Conservation (phyloP, 495 filamentous ascomycete genomes). For the Talaromyces adpressus region DNA sequence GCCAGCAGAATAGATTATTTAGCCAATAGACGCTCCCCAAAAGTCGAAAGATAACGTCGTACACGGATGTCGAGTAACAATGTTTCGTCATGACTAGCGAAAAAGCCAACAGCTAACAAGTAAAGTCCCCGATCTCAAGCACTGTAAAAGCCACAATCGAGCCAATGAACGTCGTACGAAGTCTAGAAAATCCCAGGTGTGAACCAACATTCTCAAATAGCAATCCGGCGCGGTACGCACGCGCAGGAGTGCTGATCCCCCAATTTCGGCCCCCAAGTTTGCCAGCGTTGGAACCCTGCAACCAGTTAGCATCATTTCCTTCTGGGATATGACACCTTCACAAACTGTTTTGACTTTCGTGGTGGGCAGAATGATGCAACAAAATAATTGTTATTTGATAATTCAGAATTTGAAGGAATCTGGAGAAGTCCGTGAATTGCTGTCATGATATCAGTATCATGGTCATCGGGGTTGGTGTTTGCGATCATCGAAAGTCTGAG, state of each 20-base stretch:
- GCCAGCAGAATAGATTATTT: background rate
- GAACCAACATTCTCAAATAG: background rate
- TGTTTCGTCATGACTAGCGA: background rate
- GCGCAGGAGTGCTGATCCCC: background rate
- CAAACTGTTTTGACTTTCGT: background rate
- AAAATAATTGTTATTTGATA: background rate
- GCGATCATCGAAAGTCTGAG: background rate
- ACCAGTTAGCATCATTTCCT: background rate
- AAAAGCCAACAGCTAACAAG: background rate
- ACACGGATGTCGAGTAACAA: background rate
- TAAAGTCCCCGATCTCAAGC: background rate
- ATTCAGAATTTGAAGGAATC: background rate
- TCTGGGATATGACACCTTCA: background rate
- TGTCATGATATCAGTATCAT: background rate
- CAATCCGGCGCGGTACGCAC: background rate
- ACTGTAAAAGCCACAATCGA: background rate
- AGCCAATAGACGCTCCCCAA: background rate
- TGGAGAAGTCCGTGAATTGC: background rate
- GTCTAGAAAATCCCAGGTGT: background rate
- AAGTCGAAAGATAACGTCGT: background rate
- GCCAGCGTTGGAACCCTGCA: background rate
- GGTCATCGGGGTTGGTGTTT: background rate
- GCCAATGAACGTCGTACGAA: background rate
- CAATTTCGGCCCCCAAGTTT: background rate
- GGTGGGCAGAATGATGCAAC: background rate